These are phyloP conservation scores for Leccinellum albellum DNA, from an alignment of 768 basidiomycete species.

Conservation along the genomic window DNA sequence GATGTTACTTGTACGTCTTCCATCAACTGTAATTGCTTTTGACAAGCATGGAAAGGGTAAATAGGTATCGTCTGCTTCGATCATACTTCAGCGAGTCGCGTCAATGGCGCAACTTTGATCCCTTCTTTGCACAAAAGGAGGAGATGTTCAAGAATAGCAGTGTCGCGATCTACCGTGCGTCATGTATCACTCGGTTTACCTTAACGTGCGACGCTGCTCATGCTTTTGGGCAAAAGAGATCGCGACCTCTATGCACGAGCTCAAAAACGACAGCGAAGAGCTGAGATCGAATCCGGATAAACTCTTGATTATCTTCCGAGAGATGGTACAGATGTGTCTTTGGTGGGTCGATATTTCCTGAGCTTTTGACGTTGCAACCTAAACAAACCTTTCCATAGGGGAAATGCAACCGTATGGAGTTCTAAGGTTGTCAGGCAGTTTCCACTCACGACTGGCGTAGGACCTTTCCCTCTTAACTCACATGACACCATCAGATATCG, in stretches of 20 bases:
- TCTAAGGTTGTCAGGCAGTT: not conserved
- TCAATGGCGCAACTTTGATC: constrained; percentile 77
- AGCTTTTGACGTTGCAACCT: not conserved
- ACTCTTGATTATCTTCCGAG: constrained; percentile 63
- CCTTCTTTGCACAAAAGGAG: constrained; percentile 77
- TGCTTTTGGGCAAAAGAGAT: constrained; percentile 46
- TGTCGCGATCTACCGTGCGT: constrained; percentile 72
- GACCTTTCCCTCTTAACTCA: constrained; percentile 91
- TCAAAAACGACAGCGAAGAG: constrained; percentile 47
- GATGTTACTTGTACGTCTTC: constrained; percentile 66
- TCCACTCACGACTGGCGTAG: constrained; percentile 34
- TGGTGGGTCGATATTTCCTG: constrained; percentile 40
- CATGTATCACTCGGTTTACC: not conserved
- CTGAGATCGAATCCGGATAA: constrained; percentile 48
- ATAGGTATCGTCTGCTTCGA: constrained; percentile 80
- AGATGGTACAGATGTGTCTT: constrained; percentile 89
- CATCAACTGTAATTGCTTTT: not conserved
- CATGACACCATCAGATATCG: constrained; percentile 77
- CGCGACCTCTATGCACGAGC: constrained; percentile 65
- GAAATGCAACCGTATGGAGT: constrained; percentile 78
- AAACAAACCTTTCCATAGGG: constrained; percentile 47
- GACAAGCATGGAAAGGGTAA: not conserved
- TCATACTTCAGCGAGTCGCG: constrained; percentile 63
- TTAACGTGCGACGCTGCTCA: not conserved
- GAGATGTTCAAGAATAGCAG: constrained; percentile 79